phyloP scores from a whole-genome alignment of 1,284 basidiomycete genomes.

The Uromyces viciae-fabae region DNA sequence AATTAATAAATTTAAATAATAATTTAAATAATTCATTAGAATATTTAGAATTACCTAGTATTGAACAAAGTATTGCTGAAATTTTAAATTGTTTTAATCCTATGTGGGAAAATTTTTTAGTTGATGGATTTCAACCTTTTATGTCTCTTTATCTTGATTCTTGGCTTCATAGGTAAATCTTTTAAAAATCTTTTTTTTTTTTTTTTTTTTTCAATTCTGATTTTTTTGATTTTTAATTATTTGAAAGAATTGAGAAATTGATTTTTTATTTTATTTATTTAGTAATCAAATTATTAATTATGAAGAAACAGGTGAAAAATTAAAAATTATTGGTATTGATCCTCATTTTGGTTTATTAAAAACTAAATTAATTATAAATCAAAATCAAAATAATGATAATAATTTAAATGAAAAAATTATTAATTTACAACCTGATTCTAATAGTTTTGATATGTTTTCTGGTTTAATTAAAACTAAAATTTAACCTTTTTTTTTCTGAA shows the following conservation, averaged over 20 bases:
- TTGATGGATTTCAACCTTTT: constrained; percentile 56
- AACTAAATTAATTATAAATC: constrained; percentile 64
- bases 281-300: constrained; percentile 81
- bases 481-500: constrained; percentile 45
- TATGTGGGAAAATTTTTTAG: constrained; percentile 72
- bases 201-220: background rate
- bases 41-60: constrained; percentile 59
- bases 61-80: constrained; percentile 72
- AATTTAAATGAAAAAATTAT: constrained; percentile 54
- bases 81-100: constrained; percentile 74
- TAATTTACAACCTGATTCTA: constrained; percentile 85
- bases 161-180: constrained; percentile 82
- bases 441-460: constrained; percentile 91
- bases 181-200: constrained; percentile 48
- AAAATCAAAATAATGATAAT: constrained; percentile 40
- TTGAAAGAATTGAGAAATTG: background rate
- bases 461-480: constrained; percentile 73
- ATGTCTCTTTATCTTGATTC: constrained; percentile 63
- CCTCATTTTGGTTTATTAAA: constrained; percentile 79
- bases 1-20: constrained; percentile 61
- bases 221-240: background rate
- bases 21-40: constrained; percentile 53
- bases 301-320: constrained; percentile 65
- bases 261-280: constrained; percentile 31
- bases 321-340: constrained; percentile 81